A percentile compares a stretch with the other conserved stretches of the same genome.
These are phyloP conservation scores for Saturnispora kantuleensis DNA, from an alignment of 805 yeast species.

Conservation along the genomic window DNA sequence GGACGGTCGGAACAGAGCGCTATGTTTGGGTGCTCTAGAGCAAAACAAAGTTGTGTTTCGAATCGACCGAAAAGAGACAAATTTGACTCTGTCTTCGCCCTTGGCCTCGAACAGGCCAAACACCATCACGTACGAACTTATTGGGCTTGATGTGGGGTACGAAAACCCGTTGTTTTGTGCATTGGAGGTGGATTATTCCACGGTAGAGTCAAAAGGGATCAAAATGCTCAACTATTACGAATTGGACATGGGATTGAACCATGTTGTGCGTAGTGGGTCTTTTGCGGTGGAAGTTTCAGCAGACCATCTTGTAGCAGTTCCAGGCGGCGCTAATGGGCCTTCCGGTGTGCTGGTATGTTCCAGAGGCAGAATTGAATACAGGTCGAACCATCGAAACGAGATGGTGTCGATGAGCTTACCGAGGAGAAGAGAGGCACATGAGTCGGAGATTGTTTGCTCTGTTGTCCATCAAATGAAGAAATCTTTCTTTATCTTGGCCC, in stretches of 20 bases:
- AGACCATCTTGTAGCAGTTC: constrained; percentile 52
- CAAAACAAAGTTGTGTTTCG: constrained; percentile 56
- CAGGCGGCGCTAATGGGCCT: constrained; percentile 63
- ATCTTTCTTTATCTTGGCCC: constrained; percentile 59
- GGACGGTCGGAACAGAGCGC: constrained; percentile 65
- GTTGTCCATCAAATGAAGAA: constrained; percentile 57
- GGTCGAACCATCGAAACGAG: constrained; percentile 25
- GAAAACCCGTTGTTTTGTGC: constrained; percentile 83
- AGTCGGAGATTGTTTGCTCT: constrained; percentile 38
- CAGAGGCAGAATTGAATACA: constrained; percentile 43
- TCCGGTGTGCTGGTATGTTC: constrained; percentile 63
- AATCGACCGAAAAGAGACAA: constrained; percentile 30
- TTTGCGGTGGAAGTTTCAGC: constrained; percentile 32
- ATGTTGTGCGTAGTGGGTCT: constrained; percentile 47
- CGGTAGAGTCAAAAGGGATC: constrained; percentile 14
- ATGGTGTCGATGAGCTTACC: constrained; percentile 34
- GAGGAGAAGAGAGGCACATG: constrained; percentile 22
- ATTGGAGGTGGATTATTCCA: constrained; percentile 51
- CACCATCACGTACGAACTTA: constrained; percentile 40
- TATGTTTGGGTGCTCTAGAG: constrained; percentile 65
- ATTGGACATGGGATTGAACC: constrained; percentile 78
- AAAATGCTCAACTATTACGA: constrained; percentile 56
- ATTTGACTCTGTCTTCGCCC: constrained; percentile 56
- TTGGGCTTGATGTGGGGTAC: constrained; percentile 63
- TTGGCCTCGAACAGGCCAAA: constrained; percentile 51